These are phyloP conservation scores for Nymphaea thermarum DNA, from an alignment of 164 flowering plant genomes.

Conservation along the genomic window DNA sequence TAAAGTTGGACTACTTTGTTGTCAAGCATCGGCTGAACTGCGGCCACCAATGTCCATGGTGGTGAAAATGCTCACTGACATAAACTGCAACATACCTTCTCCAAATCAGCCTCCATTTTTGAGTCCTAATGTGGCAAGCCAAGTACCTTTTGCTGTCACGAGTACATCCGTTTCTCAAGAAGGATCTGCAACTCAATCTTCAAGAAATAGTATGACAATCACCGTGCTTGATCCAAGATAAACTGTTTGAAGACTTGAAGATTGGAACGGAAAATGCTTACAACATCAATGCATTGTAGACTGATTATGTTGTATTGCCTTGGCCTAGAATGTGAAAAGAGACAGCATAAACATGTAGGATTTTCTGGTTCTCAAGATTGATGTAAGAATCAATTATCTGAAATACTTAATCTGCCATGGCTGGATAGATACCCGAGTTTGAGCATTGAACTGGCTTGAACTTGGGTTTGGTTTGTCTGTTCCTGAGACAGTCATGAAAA, in stretches of 20 bases:
- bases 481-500: too few relatives aligned
- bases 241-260: not conserved
- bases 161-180: slow-evolving; percentile 9
- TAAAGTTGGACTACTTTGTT: slow-evolving; percentile 62
- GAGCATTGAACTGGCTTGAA: not conserved
- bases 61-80: slow-evolving; percentile 42
- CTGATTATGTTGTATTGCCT: too few relatives aligned
- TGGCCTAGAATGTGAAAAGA: too few relatives aligned
- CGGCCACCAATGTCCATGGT: slow-evolving; percentile 75
- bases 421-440: not conserved
- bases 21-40: slow-evolving; percentile 59
- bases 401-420: not conserved
- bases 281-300: not conserved
- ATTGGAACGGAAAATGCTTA: not conserved
- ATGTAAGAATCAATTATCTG: not conserved
- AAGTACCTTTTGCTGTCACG: not conserved
- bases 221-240: slow-evolving; percentile 44
- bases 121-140: not conserved
- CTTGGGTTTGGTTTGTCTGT: too few relatives aligned
- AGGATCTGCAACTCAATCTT: slow-evolving; percentile 31
- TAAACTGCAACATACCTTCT: slow-evolving; percentile 24
- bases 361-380: not conserved
- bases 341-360: too few relatives aligned
- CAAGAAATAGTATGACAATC: slow-evolving; percentile 35
- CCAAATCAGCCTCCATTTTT: slow-evolving; percentile 6